Evolutionary conservation across 768 basidiomycete genomes (phyloP), one percentile per base, ranked within the genome.

Genomic region (Lentinula edodes): DNA sequence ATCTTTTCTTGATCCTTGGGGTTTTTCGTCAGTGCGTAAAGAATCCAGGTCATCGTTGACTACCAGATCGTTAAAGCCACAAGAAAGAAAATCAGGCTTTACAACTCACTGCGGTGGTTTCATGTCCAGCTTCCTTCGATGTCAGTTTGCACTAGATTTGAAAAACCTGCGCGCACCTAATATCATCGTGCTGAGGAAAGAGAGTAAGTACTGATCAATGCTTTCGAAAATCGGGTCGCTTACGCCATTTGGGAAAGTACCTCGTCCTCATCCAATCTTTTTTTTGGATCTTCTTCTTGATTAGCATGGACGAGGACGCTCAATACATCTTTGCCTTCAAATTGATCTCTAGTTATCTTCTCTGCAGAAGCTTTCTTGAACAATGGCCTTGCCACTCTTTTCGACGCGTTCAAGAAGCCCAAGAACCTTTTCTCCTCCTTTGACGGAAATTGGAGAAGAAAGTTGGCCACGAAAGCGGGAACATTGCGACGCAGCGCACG

Each of bases 1-100:
- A 93, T 80, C 60, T 76, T 78, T 1, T 72, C 74, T 71, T 93
- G 90, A 7, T 84, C 70, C 6, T 82, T 75, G 0, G 82, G 83
- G 63, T 85, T 74, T 41, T 76, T 79, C 6, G 86, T 79, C 35
- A 93, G 78, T 62, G 86, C 83, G 57, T 87, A 76, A 9, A 91
- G 71, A 5, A 80, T 76, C 85, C 87, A 91, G 56, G 76, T 76
- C 50, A 87, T 63, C 0, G 81, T 78, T 62, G 79, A 83, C 39
- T 41, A 15, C 39, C 39, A 1, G 15, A 41, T 15, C 39, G 15
- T 41, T 2, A 48, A 18, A 6, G 46, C 46, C 18, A n/a, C 1
- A 48, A 28, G 28, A 9, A 48, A 48, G 10, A 28, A 23, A 6
- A 9, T 10, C 20, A 13, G 48, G 20, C 2, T 28, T 0, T 86